Evolutionary conservation across 164 flowering plant species (phyloP), one percentile per base, ranked within the genome.

Genomic region (Brasenia schreberi): DNA sequence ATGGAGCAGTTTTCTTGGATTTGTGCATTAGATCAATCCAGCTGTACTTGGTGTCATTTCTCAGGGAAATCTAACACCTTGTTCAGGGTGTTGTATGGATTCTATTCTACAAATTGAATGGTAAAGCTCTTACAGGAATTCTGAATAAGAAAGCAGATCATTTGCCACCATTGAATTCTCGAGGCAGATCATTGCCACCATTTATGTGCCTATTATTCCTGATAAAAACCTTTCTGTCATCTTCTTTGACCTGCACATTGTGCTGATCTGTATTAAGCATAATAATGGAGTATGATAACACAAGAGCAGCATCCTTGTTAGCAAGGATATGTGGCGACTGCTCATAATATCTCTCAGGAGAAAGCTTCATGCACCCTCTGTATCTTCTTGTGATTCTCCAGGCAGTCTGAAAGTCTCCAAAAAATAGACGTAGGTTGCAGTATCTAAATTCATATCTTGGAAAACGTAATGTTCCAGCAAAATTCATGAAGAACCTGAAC

Each of bases 331-430:
- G 81, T 1, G 72, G 80, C n/a, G 90, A 74, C 67, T 88, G 96
- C 43, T 85, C 92, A 49, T 78, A 92, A 68, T 81, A 95, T 70
- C 68, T 81, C 66, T 91, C 96, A n/a, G 0, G 99, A 84, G 71
- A 95, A 95, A 5, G 89, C 90, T 71, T 95, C 97, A 4, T 92
- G 77, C 18, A 95, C 75, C 63, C 99, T 83, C 19, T 85, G 84
- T 42, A 95, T 92, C 82, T 95, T 95, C 16, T 95, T 95, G 99
- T 4, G 99, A 78, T 68, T 95, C 99, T 64, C 99, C 99, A 0
- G 99, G 99, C 66, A 95, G 68, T 10, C 97, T 68, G 64, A 95
- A 95, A 4, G 92, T 79, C 65, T 90, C 96, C 0, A 94, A 80
- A 77, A 77, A 72, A 94, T 44, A 85, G 83, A n/a, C 97, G 66